Base-by-base conservation (phyloP, 768 basidiomycete genomes). In the Sarcodon sp. region DNA sequence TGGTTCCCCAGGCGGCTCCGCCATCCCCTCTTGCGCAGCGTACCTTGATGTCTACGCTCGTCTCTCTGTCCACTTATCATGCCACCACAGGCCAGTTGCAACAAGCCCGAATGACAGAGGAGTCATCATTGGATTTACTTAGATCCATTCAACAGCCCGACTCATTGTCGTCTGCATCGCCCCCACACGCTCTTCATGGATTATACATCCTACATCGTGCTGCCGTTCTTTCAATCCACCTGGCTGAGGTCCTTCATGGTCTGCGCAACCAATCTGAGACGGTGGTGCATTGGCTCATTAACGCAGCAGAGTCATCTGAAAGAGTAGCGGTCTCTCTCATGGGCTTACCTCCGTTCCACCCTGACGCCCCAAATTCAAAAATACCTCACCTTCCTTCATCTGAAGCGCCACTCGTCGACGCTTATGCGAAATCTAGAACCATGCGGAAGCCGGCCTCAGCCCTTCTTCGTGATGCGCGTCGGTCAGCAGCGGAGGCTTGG, bases 401-500 rank as follows among this genome's bases (percentile, higher is more conserved):
- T 33, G 62, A 68, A 36, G 53, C 62, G 44, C 61, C 68, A 7
- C 66, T 80, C 36, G 59, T 73, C 16, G 51, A 69, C 2, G 58
- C 54, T 16, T 83, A 75, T 59, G 51, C 58, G 1, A 65, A 69
- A 47, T 79, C 77, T 6, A 62, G 55, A 43, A 65, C 68, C 37
- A 73, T 85, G 69, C 68, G 63, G 47, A 70, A 67, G 47, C 73
- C 76, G 6, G 82, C 86, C 27, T 61, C 57, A 39, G 67, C 67
- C 46, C 64, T 87, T 12, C 69, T 87, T 47, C 76, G 80, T 31
- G 83, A 87, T 57, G 73, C 86, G 13, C 73, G 80, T 12, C 68
- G 82, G 41, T 77, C 81, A 27, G 79, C 83, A 12, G 79, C 80
- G 0, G 80, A 86, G 61, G 76, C 83, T 5, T 87, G 83, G 83